Evolutionary conservation across 345 rosid species (phyloP), one percentile per base, ranked within the genome.

Genomic region (Sisymbrium altissimum): DNA sequence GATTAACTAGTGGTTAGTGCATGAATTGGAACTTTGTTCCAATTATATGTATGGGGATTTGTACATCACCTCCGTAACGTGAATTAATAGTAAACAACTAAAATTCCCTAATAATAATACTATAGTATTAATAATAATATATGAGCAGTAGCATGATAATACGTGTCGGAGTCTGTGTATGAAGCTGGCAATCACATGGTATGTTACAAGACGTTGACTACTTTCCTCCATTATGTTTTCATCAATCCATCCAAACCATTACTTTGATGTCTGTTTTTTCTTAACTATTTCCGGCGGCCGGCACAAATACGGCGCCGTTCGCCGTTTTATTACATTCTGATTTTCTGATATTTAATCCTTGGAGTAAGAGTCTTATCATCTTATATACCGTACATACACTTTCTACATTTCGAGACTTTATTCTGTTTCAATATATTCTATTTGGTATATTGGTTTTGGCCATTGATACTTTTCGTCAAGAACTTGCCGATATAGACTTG

Each of bases 111-210:
- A 29, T 38, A 19, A 49, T 10, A 10, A 49, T 48, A 48, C 25
- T 48, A 49, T 21, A 48, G 25, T 23, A 23, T 18, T 7, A 27
- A 21, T 38, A 56, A 1, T 67, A 58, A 4, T 56, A 66, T 44
- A 33, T 18, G 43, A 49, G 41, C 12, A 29, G 54, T 67, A 0
- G 46, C 63, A 49, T 63, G 80, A 69, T 62, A 55, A 65, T 64
- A 57, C 62, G 18, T 71, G 80, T 71, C 68, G 56, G 76, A 50
- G 66, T 56, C 44, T 70, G 48, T 70, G 45, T 70, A 12, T 64
- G 68, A 58, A 68, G 91, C 81, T 84, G 91, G 85, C 86, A 73
- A 62, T 79, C 92, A 89, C 95, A 83, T 89, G 91, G 86, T 36
- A 62, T 84, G 89, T 82, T 77, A 71, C 56, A 57, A 54, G 46